A percentile compares a stretch with the other conserved stretches of the same genome.
These are phyloP conservation scores for Pseudogymnoascus sp. DNA, from an alignment of 2,329 filamentous ascomycete species.

Conservation along the genomic window DNA sequence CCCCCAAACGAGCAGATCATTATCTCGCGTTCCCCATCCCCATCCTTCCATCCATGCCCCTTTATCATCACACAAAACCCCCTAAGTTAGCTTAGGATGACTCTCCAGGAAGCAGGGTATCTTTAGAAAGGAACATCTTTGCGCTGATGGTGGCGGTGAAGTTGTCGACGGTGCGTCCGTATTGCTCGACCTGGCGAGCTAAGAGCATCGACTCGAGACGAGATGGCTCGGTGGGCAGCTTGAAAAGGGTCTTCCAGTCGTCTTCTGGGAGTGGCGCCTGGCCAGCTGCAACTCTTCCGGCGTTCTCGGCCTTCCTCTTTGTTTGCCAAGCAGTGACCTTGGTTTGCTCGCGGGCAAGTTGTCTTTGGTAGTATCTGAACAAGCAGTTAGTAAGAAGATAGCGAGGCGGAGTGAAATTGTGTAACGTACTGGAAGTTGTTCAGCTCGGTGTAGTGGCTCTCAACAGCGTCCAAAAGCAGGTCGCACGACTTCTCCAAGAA, in stretches of 20 bases:
- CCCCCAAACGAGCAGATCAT: slow-evolving; percentile 11
- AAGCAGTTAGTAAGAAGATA: not conserved
- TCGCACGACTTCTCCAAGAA: slow-evolving; percentile 98
- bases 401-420: not conserved
- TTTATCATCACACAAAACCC: slow-evolving; percentile 6
- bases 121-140: slow-evolving; percentile 96
- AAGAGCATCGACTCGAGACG: slow-evolving; percentile 90
- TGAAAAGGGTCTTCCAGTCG: slow-evolving; percentile 97
- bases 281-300: slow-evolving; percentile 74
- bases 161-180: slow-evolving; percentile 91
- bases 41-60: not conserved
- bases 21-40: slow-evolving; percentile 5
- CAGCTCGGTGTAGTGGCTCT: slow-evolving; percentile 95
- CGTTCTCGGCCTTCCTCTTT: slow-evolving; percentile 95
- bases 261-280: slow-evolving; percentile 86
- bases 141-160: slow-evolving; percentile 86
- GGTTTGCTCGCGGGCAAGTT: slow-evolving; percentile 84
- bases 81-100: slow-evolving; percentile 13
- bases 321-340: slow-evolving; percentile 96
- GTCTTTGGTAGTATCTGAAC: slow-evolving; percentile 71
- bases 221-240: slow-evolving; percentile 91
- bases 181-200: slow-evolving; percentile 93
- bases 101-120: slow-evolving; percentile 53
- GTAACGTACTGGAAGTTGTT: slow-evolving; percentile 81
- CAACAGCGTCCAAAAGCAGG: slow-evolving; percentile 89